A percentile compares a stretch with the other conserved stretches of the same genome.
Evolutionary conservation across 345 rosid species (phyloP).

Genomic region (Sonneratia caseolaris): DNA sequence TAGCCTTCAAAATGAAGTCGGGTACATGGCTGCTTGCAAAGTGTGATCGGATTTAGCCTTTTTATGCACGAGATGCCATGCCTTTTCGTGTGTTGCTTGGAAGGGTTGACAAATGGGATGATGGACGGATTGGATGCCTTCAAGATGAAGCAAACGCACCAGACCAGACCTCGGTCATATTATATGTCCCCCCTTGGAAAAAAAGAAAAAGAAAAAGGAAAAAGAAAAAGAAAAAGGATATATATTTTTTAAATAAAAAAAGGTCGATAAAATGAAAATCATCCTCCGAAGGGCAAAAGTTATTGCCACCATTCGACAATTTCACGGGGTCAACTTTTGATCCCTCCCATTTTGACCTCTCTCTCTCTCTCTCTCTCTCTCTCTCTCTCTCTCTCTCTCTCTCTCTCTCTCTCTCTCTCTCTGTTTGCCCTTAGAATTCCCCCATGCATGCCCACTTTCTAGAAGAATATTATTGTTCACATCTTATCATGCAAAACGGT

Average conservation of each 20-base stretch:
- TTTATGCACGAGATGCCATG: neutral
- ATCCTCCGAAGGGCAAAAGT: no score
- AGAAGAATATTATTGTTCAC: slow-evolving; percentile 2
- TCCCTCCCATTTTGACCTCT: slow-evolving; percentile 21
- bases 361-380: no score
- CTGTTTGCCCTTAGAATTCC: slow-evolving; percentile 7
- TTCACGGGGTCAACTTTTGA: slow-evolving; percentile 32
- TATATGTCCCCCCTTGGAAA: neutral
- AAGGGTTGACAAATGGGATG: slow-evolving; percentile 12
- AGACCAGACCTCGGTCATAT: no score
- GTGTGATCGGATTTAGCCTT: neutral
- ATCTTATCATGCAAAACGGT: no score
- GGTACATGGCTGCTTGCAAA: neutral
- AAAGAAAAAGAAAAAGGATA: no score
- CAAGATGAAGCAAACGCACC: slow-evolving; percentile 16
- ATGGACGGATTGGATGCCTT: slow-evolving; percentile 24
- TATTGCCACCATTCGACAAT: slow-evolving; percentile 10
- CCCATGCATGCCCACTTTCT: slow-evolving; percentile 10
- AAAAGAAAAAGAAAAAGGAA: neutral
- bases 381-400: no score
- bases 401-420: no score
- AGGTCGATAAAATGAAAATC: neutral
- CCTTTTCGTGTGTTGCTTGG: slow-evolving; percentile 9
- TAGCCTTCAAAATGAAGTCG: neutral
- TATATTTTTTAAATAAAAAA: no score